phyloP scores from a whole-genome alignment of 768 basidiomycete genomes.

The Mycena albidolilacea region DNA sequence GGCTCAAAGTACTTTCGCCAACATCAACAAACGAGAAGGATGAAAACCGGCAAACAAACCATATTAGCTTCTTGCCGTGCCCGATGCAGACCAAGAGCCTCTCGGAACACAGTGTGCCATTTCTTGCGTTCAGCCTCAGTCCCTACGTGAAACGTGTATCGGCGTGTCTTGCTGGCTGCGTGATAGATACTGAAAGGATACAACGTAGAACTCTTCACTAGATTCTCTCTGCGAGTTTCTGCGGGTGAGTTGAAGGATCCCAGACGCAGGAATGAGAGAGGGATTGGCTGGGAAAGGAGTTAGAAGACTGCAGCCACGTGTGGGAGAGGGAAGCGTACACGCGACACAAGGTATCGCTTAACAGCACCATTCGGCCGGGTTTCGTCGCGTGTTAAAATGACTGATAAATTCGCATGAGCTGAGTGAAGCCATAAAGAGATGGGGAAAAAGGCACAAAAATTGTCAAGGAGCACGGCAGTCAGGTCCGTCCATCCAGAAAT shows the following conservation, averaged over 20 bases:
- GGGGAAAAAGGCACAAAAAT: constrained; percentile 70
- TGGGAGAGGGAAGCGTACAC: constrained; percentile 61
- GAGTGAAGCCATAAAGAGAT: not conserved
- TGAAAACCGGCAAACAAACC: constrained; percentile 57
- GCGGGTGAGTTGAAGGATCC: constrained; percentile 72
- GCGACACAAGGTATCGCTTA: constrained; percentile 71
- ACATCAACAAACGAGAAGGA: not conserved
- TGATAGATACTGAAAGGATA: constrained; percentile 88
- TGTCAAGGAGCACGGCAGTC: constrained; percentile 79
- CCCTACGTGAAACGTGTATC: constrained; percentile 81
- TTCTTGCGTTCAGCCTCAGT: constrained; percentile 71
- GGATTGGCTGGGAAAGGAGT: constrained; percentile 72
- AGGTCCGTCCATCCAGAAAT: constrained; percentile 82
- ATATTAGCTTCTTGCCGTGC: constrained; percentile 80
- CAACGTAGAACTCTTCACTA: constrained; percentile 62
- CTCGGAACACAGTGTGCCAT: constrained; percentile 74
- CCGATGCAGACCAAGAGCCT: constrained; percentile 75
- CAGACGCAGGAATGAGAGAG: constrained; percentile 83
- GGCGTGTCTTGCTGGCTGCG: constrained; percentile 68
- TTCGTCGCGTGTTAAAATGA: constrained; percentile 77
- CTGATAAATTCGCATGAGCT: constrained; percentile 51
- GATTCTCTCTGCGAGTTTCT: constrained; percentile 77
- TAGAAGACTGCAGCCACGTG: not conserved
- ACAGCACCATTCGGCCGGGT: constrained; percentile 61
- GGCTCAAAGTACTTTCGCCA: constrained; percentile 75